Evolutionary conservation across 2,329 filamentous ascomycete genomes (phyloP).

Genomic region (Cladobotryum protrusum): DNA sequence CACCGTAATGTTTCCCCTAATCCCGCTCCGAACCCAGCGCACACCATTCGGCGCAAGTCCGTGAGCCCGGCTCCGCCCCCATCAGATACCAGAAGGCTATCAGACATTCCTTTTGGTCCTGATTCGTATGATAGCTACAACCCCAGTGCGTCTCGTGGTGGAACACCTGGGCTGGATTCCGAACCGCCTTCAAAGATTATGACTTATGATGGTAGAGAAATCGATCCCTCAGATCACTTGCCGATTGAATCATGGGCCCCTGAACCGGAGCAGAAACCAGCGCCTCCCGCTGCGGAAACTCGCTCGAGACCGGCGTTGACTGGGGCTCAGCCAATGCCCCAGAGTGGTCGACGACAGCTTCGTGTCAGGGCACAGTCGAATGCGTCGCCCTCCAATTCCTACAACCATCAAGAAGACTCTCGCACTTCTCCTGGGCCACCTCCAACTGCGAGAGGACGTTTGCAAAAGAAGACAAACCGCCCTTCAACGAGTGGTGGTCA

Average conservation of each 20-base stretch:
- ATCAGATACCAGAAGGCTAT: slow-evolving; percentile 44
- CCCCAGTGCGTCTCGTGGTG: slow-evolving; percentile 40
- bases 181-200: slow-evolving; percentile 64
- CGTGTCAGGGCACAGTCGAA: slow-evolving; percentile 47
- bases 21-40: slow-evolving; percentile 37
- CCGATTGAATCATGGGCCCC: slow-evolving; percentile 73
- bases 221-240: slow-evolving; percentile 75
- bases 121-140: slow-evolving; percentile 72
- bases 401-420: slow-evolving; percentile 25
- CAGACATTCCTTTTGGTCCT: slow-evolving; percentile 64
- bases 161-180: slow-evolving; percentile 27
- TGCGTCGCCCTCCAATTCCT: slow-evolving; percentile 26
- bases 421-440: slow-evolving; percentile 27
- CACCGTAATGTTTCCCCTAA: slow-evolving; percentile 34
- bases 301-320: slow-evolving; percentile 41
- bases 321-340: slow-evolving; percentile 48
- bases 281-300: slow-evolving; percentile 23
- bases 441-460: slow-evolving; percentile 46
- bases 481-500: slow-evolving; percentile 35
- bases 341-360: slow-evolving; percentile 45
- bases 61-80: slow-evolving; percentile 62
- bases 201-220: slow-evolving; percentile 66
- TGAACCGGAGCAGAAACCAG: slow-evolving; percentile 55
- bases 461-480: slow-evolving; percentile 58
- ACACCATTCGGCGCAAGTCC: slow-evolving; percentile 63